phyloP scores from a whole-genome alignment of 108 stramenopile species.

The Skeletonema grethae region DNA sequence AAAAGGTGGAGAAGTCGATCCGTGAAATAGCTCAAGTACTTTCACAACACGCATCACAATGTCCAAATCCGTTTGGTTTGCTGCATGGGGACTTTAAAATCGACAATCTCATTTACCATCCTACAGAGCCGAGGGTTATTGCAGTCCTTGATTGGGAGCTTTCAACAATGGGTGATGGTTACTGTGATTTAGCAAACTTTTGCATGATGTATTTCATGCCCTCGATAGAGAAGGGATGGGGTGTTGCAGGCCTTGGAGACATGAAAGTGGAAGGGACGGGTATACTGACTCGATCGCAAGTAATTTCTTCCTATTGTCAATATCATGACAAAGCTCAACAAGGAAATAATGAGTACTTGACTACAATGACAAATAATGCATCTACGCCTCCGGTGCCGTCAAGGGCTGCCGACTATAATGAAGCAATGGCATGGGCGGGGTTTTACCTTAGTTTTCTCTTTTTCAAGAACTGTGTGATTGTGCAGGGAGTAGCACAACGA shows the following conservation, averaged over 20 bases:
- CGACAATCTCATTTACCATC: constrained; percentile 95
- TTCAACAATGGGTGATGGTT: constrained; percentile 89
- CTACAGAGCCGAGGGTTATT: constrained; percentile 83
- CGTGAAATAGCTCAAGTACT: constrained; percentile 55
- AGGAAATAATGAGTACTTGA: constrained; percentile 4
- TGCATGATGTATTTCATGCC: constrained; percentile 89
- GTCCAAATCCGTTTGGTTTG: constrained; percentile 66
- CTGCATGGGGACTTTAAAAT: constrained; percentile 97
- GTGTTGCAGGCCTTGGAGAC: constrained; percentile 67
- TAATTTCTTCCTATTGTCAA: constrained; percentile 58
- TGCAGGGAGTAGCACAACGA: constrained; percentile 93
- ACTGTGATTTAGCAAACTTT: constrained; percentile 94
- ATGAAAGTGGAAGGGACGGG: constrained; percentile 54
- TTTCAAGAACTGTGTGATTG: constrained; percentile 95
- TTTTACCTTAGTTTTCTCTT: constrained; percentile 88
- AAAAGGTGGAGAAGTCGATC: constrained; percentile 27
- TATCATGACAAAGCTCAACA: constrained; percentile 13
- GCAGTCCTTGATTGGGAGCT: constrained; percentile 98
- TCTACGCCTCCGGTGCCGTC: background rate
- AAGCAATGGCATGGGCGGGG: constrained; percentile 60
- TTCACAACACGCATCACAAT: constrained; percentile 36
- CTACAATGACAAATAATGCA: no score
- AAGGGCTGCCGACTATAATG: constrained; percentile 1
- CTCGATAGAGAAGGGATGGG: constrained; percentile 43
- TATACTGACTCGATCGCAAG: constrained; percentile 67